Percentiles rank a stretch among this genome's conserved stretches.
Evolutionary conservation across 371 early-diverging fungal genomes (phyloP).

Genomic region (Pancytospora philotis): DNA sequence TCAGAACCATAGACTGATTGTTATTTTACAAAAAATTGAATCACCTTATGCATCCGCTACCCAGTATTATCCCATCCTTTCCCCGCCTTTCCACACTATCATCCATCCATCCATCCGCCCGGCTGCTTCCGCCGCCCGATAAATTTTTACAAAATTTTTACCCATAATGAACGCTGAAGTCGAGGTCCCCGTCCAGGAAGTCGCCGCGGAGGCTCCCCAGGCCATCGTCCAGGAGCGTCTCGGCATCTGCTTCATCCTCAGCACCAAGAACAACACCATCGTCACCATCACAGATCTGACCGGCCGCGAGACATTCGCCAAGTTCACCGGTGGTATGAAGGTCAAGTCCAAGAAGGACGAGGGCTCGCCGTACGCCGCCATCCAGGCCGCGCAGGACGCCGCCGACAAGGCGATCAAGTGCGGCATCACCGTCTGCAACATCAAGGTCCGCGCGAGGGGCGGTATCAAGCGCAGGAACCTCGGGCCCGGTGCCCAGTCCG

Average conservation of each 20-base stretch:
- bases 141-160: conserved; percentile 4
- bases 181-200: not conserved
- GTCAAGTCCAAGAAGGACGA: conserved; percentile 99
- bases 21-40: no score
- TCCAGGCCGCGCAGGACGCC: conserved; percentile 99
- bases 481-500: conserved; percentile 97
- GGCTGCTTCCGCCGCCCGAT: not conserved
- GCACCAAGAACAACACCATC: conserved; percentile 98
- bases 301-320: conserved; percentile 95
- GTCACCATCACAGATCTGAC: conserved; percentile 98
- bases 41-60: no score
- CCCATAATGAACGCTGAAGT: not conserved
- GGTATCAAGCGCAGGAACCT: conserved; percentile 97
- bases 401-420: conserved; percentile 93
- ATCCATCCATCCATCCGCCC: no score
- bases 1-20: no score
- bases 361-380: conserved; percentile 98
- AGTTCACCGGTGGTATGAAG: conserved; percentile 99
- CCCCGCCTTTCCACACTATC: no score
- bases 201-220: not conserved
- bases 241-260: conserved; percentile 98
- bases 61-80: no score
- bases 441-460: conserved; percentile 98
- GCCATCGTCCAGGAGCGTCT: conserved; percentile 59
- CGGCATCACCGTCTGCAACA: conserved; percentile 96